A percentile compares a stretch with the other conserved stretches of the same genome.
phyloP scores from a whole-genome alignment of 2,329 filamentous ascomycete genomes.

The Fusarium avenaceum region DNA sequence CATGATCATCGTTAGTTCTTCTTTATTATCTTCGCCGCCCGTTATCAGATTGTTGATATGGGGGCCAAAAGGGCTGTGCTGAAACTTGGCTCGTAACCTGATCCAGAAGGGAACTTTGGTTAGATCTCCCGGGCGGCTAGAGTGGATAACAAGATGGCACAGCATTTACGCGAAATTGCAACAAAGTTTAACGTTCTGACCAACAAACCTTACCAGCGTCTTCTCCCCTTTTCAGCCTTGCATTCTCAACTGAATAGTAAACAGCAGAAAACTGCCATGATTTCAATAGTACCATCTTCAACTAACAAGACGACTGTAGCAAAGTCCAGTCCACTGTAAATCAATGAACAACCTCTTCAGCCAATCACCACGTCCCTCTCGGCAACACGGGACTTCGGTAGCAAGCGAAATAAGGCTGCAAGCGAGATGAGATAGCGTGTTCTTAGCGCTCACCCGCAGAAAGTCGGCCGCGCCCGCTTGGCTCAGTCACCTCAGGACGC shows the following conservation, averaged over 20 bases:
- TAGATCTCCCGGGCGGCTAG: not conserved
- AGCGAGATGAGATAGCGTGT: conserved; percentile 21
- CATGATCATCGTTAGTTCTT: not conserved
- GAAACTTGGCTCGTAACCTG: not conserved
- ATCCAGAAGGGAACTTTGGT: not conserved
- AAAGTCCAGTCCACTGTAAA: not conserved
- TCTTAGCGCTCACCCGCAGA: conserved; percentile 19
- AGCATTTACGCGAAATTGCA: conserved; percentile 12
- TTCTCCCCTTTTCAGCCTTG: not conserved
- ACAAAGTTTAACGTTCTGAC: not conserved
- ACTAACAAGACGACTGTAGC: not conserved
- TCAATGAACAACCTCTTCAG: conserved; percentile 1
- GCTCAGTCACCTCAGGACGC: not conserved
- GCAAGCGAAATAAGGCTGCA: conserved; percentile 39
- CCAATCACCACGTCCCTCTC: not conserved
- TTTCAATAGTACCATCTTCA: not conserved
- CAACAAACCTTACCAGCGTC: not conserved
- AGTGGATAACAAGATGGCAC: not conserved
- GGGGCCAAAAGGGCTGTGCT: not conserved
- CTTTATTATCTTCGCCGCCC: not conserved
- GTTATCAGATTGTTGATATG: not conserved
- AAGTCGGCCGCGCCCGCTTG: not conserved
- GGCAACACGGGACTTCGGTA: conserved; percentile 31
- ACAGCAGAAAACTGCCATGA: not conserved
- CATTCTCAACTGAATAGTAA: not conserved